Base-by-base conservation (phyloP, 2,329 filamentous ascomycete species). In the Trichophyton schoenleinii region DNA sequence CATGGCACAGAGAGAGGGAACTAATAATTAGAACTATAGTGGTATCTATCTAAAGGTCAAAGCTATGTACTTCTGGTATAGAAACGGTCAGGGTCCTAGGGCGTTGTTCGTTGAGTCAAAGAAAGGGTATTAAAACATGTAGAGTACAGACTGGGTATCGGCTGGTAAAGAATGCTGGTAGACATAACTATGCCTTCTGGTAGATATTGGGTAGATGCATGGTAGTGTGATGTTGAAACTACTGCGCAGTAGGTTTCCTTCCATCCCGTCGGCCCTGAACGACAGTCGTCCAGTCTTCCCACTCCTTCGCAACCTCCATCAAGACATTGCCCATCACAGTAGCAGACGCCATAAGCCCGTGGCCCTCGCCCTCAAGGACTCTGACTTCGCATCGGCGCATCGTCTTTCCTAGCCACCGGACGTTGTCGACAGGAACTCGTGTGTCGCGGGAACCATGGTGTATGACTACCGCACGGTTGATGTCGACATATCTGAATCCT, bases 401-500 rank as follows among this genome's bases (percentile, higher is more conserved):
- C 48, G 88, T 88, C 74, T 91, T 91, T 62, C 91, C 91, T 6
- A 99, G 81, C 94, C 94, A 99, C 66, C 87, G 83, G 22, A 96
- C 90, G 69, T 99, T 99, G 62, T 96, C 94, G 13, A 96, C 87
- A 0, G 94, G 94, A 1, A 99, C 94, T 25, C 94, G 83, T 5
- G 87, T 91, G 70, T 99, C 94, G 67, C 88, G 86, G 69, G 85
- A 89, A 42, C 94, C 94, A 71, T 99, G 94, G 69, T 96, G 92
- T 66, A 99, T 96, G 25, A 96, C 87, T 0, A 97, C 88, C 0
- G 89, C 84, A 7, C 91, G 84, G 4, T 88, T 95, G 66, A 99
- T 96, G 71, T 99, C 94, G 18, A 96, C 92, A 70, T 99, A 99
- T 58, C 91, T 85, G 76, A 99, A 99, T 0, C 94, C 94, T 68